Conservation (phyloP, 1,284 basidiomycete genomes). For the Phellopilus nigrolimitatus region DNA sequence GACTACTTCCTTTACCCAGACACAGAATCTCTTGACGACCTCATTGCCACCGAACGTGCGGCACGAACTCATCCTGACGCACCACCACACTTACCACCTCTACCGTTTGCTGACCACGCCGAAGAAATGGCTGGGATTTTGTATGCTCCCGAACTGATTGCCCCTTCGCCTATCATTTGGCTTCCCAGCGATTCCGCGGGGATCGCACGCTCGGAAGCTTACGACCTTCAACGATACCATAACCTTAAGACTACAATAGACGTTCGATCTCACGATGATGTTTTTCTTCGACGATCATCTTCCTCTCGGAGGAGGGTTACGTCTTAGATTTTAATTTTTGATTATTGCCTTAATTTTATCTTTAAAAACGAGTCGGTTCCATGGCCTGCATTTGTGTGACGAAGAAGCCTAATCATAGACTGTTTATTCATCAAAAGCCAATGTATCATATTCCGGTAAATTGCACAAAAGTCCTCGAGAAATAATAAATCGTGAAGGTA, state of each 20-base stretch:
- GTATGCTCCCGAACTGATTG: conserved; percentile 76
- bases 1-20: conserved; percentile 32
- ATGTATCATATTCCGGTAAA: not conserved
- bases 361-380: no score
- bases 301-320: conserved; percentile 11
- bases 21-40: conserved; percentile 73
- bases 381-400: no score
- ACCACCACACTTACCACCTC: conserved; percentile 63
- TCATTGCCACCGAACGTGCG: conserved; percentile 70
- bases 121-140: conserved; percentile 72
- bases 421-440: not conserved
- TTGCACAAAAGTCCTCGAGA: not conserved
- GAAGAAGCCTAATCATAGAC: not conserved
- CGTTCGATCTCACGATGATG: conserved; percentile 54
- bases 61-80: conserved; percentile 74
- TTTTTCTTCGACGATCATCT: conserved; percentile 44
- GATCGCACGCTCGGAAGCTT: conserved; percentile 64
- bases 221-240: conserved; percentile 67
- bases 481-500: conserved; percentile 5
- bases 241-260: conserved; percentile 60
- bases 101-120: conserved; percentile 67
- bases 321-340: conserved; percentile 3
- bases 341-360: not conserved
- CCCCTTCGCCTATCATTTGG: conserved; percentile 75
- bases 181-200: conserved; percentile 69